A percentile compares a stretch with the other conserved stretches of the same genome.
phyloP scores from a whole-genome alignment of 2,329 filamentous ascomycete genomes.

The Talaromyces pinophilus region DNA sequence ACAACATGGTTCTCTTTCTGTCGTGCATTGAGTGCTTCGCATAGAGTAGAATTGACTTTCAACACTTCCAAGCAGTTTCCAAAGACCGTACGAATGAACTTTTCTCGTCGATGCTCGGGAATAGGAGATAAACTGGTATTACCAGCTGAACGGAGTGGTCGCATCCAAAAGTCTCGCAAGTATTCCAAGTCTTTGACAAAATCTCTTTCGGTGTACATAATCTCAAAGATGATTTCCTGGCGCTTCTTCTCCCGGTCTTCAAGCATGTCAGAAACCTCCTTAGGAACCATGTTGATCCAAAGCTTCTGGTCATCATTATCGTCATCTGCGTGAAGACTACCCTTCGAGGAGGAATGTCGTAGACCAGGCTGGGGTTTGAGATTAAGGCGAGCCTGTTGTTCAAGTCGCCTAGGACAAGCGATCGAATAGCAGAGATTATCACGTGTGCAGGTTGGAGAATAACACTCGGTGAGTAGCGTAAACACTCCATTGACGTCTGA shows the following conservation, averaged over 20 bases:
- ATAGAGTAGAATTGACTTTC: slow-evolving; percentile 83
- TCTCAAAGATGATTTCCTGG: slow-evolving; percentile 95
- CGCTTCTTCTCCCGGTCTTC: slow-evolving; percentile 93
- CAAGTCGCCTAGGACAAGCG: slow-evolving; percentile 86
- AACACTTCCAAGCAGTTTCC: slow-evolving; percentile 96
- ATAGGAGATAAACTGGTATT: slow-evolving; percentile 72
- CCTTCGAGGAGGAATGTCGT: slow-evolving; percentile 67
- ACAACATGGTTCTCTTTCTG: slow-evolving; percentile 92
- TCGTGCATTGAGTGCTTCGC: slow-evolving; percentile 80
- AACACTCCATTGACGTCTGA: slow-evolving; percentile 93
- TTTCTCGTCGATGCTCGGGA: slow-evolving; percentile 80
- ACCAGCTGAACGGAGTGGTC: slow-evolving; percentile 75
- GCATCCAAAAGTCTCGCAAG: slow-evolving; percentile 96
- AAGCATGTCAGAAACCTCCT: slow-evolving; percentile 88
- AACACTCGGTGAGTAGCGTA: slow-evolving; percentile 92
- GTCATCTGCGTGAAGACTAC: slow-evolving; percentile 80
- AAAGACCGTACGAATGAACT: slow-evolving; percentile 92
- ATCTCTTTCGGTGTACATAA: slow-evolving; percentile 98
- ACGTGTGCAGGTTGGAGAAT: slow-evolving; percentile 93
- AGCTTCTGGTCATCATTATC: slow-evolving; percentile 95
- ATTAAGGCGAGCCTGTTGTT: slow-evolving; percentile 93
- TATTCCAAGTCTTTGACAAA: slow-evolving; percentile 99
- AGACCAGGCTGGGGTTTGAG: slow-evolving; percentile 89
- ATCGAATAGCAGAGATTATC: slow-evolving; percentile 98
- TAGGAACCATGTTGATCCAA: slow-evolving; percentile 98